Evolutionary conservation across 208 protist species (phyloP).

Genomic region (Leishmania tarentolae): DNA sequence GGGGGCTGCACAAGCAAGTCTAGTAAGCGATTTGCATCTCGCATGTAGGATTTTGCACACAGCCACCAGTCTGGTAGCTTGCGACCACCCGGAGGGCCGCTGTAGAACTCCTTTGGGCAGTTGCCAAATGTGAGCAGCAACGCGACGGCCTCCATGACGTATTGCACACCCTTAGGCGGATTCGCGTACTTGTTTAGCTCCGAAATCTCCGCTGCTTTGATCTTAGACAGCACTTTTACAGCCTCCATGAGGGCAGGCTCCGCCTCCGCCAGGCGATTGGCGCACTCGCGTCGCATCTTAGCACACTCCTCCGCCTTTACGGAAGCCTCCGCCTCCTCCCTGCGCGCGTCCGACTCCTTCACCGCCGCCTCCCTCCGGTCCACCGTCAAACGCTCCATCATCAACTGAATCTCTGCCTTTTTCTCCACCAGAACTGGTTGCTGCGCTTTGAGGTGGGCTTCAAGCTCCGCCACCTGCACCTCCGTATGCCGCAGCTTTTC

Average conservation of each 20-base stretch:
- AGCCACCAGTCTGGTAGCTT: constrained; percentile 97
- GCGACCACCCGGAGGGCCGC: constrained; percentile 88
- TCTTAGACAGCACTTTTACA: constrained; percentile 93
- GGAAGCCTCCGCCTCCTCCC: constrained; percentile 93
- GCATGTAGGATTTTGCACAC: constrained; percentile 93
- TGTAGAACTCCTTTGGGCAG: constrained; percentile 94
- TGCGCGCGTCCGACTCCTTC: constrained; percentile 82
- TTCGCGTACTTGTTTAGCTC: constrained; percentile 97
- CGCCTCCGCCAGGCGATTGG: constrained; percentile 94
- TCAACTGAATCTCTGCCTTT: constrained; percentile 89
- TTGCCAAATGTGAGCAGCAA: constrained; percentile 95
- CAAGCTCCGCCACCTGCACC: constrained; percentile 93
- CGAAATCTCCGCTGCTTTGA: constrained; percentile 96
- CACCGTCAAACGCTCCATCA: constrained; percentile 93
- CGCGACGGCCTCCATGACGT: constrained; percentile 98
- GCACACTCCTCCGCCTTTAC: constrained; percentile 94
- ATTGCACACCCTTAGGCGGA: constrained; percentile 96
- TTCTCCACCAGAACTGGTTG: constrained; percentile 95
- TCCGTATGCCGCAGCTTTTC: constrained; percentile 94
- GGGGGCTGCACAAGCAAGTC: constrained; percentile 89
- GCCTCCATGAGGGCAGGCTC: constrained; percentile 95
- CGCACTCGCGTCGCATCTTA: constrained; percentile 92
- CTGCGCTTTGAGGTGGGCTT: constrained; percentile 93
- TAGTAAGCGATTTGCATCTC: constrained; percentile 91
- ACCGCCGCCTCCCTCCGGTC: constrained; percentile 93